A percentile compares a stretch with the other conserved stretches of the same genome.
These are phyloP conservation scores for Heimioporus sp. DNA, from an alignment of 768 basidiomycete genomes.

Conservation along the genomic window DNA sequence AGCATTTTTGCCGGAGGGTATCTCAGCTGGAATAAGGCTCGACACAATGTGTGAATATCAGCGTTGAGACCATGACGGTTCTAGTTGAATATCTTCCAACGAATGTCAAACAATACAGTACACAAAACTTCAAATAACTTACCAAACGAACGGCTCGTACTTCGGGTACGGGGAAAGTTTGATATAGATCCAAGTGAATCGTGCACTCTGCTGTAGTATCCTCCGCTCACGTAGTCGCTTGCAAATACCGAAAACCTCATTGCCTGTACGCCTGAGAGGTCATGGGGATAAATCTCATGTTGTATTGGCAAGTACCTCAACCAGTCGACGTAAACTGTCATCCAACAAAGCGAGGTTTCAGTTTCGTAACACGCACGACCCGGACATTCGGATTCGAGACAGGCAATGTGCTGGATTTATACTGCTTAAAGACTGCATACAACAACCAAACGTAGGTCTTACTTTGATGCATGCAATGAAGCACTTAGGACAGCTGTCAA, in stretches of 20 bases:
- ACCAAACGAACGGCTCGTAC: constrained; percentile 2
- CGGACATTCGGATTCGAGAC: neutral
- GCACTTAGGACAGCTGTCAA: neutral
- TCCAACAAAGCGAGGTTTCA: neutral
- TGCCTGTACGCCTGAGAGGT: neutral
- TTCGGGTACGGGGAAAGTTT: constrained; percentile 2
- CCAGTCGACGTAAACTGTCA: neutral
- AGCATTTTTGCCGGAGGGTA: neutral
- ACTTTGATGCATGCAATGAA: constrained; percentile 12
- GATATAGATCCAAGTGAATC: neutral
- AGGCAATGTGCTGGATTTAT: neutral
- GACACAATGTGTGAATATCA: constrained; percentile 9
- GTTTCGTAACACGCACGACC: neutral
- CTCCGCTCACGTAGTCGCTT: neutral
- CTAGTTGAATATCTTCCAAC: constrained; percentile 13
- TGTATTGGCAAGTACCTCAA: neutral
- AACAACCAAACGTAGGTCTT: neutral
- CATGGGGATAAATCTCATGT: neutral
- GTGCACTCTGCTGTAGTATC: neutral
- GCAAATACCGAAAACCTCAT: neutral
- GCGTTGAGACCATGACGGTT: constrained; percentile 1
- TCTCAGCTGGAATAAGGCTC: constrained; percentile 1
- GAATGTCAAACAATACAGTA: neutral
- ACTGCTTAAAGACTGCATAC: neutral
- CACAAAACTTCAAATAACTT: neutral